Percentiles rank a stretch among this genome's conserved stretches.
phyloP scores from a whole-genome alignment of 2,329 filamentous ascomycete genomes.

The Ceratocystis lukuohia region DNA sequence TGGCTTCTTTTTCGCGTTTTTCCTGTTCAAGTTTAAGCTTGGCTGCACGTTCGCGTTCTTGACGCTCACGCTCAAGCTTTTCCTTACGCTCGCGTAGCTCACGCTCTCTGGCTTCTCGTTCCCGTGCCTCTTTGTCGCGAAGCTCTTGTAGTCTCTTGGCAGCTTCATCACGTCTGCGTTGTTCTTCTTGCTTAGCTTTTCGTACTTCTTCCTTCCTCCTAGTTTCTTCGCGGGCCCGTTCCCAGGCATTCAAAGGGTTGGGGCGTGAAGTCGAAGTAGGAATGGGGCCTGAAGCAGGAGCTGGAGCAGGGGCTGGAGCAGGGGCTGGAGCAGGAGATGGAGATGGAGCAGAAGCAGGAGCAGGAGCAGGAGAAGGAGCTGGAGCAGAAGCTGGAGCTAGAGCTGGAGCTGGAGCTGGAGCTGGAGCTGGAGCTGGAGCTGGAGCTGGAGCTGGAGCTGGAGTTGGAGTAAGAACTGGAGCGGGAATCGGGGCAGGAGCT shows the following conservation, averaged over 20 bases:
- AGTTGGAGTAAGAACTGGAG: not conserved
- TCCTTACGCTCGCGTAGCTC: conserved; percentile 19
- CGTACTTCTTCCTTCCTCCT: conserved; percentile 50
- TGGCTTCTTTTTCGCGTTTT: conserved; percentile 16
- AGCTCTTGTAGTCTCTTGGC: conserved; percentile 40
- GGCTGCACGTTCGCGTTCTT: conserved; percentile 13
- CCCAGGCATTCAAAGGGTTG: conserved; percentile 36
- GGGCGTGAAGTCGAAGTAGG: not conserved
- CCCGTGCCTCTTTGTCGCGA: conserved; percentile 42
- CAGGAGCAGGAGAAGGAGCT: not conserved
- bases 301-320: not conserved
- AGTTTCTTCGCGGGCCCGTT: conserved; percentile 56
- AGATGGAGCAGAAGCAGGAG: not conserved
- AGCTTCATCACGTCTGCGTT: conserved; percentile 44
- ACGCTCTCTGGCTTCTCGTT: conserved; percentile 31
- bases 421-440: not conserved
- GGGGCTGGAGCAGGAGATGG: not conserved
- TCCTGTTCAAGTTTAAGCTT: conserved; percentile 20
- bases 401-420: not conserved
- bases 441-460: not conserved
- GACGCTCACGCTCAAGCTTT: conserved; percentile 19
- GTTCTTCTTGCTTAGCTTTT: conserved; percentile 46
- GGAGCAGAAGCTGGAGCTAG: not conserved
- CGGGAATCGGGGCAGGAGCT: not conserved
- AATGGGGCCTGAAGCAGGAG: not conserved